Conservation (phyloP, 2,329 filamentous ascomycete species). For the Neofusicoccum sp. region DNA sequence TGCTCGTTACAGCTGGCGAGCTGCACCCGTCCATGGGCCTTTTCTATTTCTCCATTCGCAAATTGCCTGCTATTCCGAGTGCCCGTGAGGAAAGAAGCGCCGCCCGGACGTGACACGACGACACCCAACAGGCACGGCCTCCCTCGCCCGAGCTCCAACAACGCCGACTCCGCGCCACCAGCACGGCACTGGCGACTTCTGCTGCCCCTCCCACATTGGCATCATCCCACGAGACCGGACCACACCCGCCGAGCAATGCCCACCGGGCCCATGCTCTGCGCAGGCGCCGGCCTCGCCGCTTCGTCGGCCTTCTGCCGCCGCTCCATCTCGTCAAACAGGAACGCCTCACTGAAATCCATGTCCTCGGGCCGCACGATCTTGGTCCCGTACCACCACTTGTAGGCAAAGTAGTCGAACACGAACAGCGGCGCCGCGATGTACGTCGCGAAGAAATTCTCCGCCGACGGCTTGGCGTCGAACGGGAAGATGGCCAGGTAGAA, state of each 20-base stretch:
- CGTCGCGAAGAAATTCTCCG: constrained; percentile 48
- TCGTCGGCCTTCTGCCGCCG: constrained; percentile 3
- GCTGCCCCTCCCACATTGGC: too few relatives aligned
- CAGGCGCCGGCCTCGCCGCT: neutral
- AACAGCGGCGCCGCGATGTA: constrained; percentile 39
- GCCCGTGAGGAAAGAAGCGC: too few relatives aligned
- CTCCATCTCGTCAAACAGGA: constrained; percentile 11
- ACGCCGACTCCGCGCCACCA: neutral
- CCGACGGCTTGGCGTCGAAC: constrained; percentile 33
- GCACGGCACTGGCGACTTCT: too few relatives aligned
- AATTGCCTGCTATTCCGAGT: too few relatives aligned
- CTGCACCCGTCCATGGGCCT: neutral
- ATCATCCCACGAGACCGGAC: constrained; percentile 11
- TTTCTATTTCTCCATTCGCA: neutral
- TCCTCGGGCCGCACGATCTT: constrained; percentile 12
- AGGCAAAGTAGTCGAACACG: constrained; percentile 16
- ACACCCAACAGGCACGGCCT: neutral
- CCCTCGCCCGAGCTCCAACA: neutral
- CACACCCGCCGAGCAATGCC: neutral
- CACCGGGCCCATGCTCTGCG: neutral
- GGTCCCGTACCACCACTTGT: constrained; percentile 19
- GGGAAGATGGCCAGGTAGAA: constrained; percentile 52
- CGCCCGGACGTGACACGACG: neutral
- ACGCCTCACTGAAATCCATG: constrained; percentile 17
- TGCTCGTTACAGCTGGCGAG: constrained; percentile 6